Evolutionary conservation across 2,329 filamentous ascomycete genomes (phyloP).

Genomic region (Sporothrix pseudoabietina): DNA sequence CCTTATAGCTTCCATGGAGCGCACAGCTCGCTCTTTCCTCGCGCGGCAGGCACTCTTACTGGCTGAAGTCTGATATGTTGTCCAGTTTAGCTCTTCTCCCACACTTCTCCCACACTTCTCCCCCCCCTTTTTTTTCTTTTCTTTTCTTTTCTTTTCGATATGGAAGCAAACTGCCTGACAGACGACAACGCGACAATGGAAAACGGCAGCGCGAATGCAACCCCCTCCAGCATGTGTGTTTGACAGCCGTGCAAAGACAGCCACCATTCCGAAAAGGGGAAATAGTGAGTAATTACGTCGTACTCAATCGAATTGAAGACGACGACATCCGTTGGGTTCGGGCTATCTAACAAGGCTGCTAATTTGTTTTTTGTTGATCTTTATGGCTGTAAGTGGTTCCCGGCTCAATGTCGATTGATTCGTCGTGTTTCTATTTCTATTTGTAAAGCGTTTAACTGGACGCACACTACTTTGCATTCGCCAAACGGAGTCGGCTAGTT

Average conservation of each 20-base stretch:
- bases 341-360: neutral
- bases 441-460: neutral
- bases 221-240: neutral
- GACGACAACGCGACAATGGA: neutral
- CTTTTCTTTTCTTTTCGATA: neutral
- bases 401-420: neutral
- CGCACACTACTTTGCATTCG: neutral
- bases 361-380: neutral
- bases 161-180: neutral
- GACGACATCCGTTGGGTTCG: constrained; percentile 9
- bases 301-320: neutral
- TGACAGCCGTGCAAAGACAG: neutral
- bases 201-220: neutral
- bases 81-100: neutral
- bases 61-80: neutral
- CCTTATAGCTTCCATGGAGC: neutral
- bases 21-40: constrained; percentile 1
- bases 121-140: too few species aligned
- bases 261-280: neutral
- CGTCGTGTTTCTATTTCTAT: neutral
- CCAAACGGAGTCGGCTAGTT: constrained; percentile 21
- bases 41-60: neutral
- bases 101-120: neutral
- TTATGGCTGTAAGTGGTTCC: neutral
- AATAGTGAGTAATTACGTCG: neutral